Base-by-base conservation (phyloP, 1,284 basidiomycete species). In the Trichosporon coremiiforme region DNA sequence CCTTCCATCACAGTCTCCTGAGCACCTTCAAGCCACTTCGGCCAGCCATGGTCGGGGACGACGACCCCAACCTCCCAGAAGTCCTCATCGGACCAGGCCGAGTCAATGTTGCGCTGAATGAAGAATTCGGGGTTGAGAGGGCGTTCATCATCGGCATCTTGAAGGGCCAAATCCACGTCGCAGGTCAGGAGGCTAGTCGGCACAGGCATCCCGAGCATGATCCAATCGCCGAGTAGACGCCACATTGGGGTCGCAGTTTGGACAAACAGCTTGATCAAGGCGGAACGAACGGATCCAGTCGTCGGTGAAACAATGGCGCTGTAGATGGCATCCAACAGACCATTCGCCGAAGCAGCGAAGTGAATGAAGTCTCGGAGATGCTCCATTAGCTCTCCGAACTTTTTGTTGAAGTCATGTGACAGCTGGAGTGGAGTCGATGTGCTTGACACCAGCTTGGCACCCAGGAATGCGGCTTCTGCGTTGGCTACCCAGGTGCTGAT, bases 1-100 rank as follows among this genome's bases (percentile, higher is more conserved):
- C 91, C 88, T 35, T 88, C 87, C 15, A 94, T 82, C 0, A 93
- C 82, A 4, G 85, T 83, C 25, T 86, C 85, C 4, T 88, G 87
- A 47, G 70, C 70, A 5, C 66, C 69, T 2, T 69, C 75, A 13
- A 82, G 73, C 70, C 81, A 82, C 13, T 73, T 73, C 20, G 80
- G 75, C 78, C 79, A 78, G 45, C 80, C 73, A 68, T 83, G 84
- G 31, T 85, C 85, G 31, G 88, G 83, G 66, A 91, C 80, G 1
- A 85, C 84, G 79, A 90, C 93, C 0, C 90, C 91, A 41, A 90
- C 88, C 45, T 87, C 85, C 92, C 93, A 94, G 77, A 93, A 93
- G 72, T 93, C 91, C 53, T 84, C 6, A 87, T 90, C 81, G 88
- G 89, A 76, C 89, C 81, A 72, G 88, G 80, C n/a, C 84, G 87